phyloP scores from a whole-genome alignment of 805 yeast species.

The Barnettozyma botsteinii region DNA sequence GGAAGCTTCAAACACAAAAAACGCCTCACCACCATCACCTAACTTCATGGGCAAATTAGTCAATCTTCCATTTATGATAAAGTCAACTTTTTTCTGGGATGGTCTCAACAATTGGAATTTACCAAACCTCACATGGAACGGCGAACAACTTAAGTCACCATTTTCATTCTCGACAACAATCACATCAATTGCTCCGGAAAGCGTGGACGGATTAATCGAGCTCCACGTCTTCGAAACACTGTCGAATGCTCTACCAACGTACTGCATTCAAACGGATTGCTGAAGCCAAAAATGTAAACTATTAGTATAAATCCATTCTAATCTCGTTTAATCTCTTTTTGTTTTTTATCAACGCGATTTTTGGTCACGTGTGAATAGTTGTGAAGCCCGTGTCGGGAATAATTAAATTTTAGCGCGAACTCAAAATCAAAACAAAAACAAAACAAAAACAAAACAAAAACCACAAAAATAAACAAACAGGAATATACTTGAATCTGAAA shows the following conservation, averaged over 20 bases:
- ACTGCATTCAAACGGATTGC: slow-evolving; percentile 57
- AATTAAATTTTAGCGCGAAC: too few relatives aligned
- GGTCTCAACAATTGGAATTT: slow-evolving; percentile 90
- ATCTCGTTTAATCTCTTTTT: not conserved
- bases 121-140: slow-evolving; percentile 95
- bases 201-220: slow-evolving; percentile 91
- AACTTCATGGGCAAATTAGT: slow-evolving; percentile 91
- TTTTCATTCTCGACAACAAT: slow-evolving; percentile 88
- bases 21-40: slow-evolving; percentile 97
- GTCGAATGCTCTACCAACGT: slow-evolving; percentile 92
- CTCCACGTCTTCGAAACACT: slow-evolving; percentile 97
- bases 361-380: too few relatives aligned
- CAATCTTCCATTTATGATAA: slow-evolving; percentile 74
- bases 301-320: not conserved
- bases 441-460: slow-evolving; percentile 1
- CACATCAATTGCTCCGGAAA: slow-evolving; percentile 95
- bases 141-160: slow-evolving; percentile 78
- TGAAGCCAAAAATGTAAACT: not conserved
- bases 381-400: too few relatives aligned
- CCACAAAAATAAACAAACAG: slow-evolving; percentile 4
- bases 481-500: not conserved
- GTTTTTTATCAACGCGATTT: not conserved
- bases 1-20: slow-evolving; percentile 87
- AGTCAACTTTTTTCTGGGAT: slow-evolving; percentile 88
- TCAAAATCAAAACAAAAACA: not conserved